A percentile compares a stretch with the other conserved stretches of the same genome.
Evolutionary conservation across 805 yeast genomes (phyloP).

Genomic region (Metschnikowia hibisci): DNA sequence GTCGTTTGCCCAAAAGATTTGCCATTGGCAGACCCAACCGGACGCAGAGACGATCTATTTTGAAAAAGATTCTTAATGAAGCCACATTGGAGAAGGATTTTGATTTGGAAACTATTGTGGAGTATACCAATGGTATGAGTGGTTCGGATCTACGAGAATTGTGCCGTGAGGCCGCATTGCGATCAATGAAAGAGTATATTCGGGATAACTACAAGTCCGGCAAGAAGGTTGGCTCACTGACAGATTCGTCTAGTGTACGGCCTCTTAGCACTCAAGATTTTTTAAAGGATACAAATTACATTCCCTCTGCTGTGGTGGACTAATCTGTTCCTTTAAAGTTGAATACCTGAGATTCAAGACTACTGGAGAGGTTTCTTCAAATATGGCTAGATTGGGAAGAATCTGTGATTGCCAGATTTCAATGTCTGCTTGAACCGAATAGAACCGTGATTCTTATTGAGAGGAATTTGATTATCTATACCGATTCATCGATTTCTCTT

Average conservation of each 20-base stretch:
- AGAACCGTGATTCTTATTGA: too few relatives aligned
- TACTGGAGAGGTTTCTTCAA: too few relatives aligned
- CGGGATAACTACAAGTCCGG: constrained; percentile 48
- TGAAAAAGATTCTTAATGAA: constrained; percentile 63
- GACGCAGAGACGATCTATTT: constrained; percentile 64
- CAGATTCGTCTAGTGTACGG: constrained; percentile 46
- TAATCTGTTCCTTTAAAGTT: not conserved
- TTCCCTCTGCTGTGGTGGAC: constrained; percentile 15
- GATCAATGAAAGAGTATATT: constrained; percentile 83
- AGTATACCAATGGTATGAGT: constrained; percentile 62
- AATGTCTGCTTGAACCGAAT: too few relatives aligned
- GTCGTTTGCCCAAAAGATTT: constrained; percentile 90
- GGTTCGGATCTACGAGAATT: constrained; percentile 91
- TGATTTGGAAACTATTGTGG: constrained; percentile 57
- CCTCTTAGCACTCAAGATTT: constrained; percentile 67
- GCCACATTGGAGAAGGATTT: constrained; percentile 60
- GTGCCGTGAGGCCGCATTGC: constrained; percentile 90
- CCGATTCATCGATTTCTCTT: too few relatives aligned
- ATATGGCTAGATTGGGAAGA: too few relatives aligned
- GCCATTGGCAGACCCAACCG: constrained; percentile 69
- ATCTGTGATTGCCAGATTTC: too few relatives aligned
- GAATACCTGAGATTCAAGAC: too few relatives aligned
- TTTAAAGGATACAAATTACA: constrained; percentile 27
- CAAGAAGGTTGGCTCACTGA: constrained; percentile 19
- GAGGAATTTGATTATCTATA: too few relatives aligned